phyloP scores from a whole-genome alignment of 148 eudicot genomes.

The Camellia lanceoleosa region DNA sequence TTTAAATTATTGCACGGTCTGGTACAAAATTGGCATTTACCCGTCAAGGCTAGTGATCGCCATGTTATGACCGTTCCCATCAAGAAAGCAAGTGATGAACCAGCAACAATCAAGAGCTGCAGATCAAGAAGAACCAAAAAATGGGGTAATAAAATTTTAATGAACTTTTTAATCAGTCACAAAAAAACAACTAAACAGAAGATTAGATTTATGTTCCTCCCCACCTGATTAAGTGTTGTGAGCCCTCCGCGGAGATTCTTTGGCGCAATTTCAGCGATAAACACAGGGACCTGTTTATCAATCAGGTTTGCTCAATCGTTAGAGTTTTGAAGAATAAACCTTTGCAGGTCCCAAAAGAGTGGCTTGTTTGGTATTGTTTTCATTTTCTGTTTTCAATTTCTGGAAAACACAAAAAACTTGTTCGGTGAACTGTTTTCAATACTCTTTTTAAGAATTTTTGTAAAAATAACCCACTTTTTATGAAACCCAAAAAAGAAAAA shows the following conservation, averaged over 20 bases:
- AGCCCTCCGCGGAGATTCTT: slow-evolving; percentile 78
- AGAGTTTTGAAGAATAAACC: too few relatives aligned
- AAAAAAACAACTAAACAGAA: slow-evolving; percentile 1
- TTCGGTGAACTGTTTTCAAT: too few relatives aligned
- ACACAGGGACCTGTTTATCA: slow-evolving; percentile 61
- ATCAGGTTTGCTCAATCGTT: background rate
- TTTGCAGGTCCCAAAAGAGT: too few relatives aligned
- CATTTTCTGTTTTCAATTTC: too few relatives aligned
- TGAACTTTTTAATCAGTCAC: background rate
- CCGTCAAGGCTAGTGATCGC: slow-evolving; percentile 66
- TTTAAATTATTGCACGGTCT: too few relatives aligned
- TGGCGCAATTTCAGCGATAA: slow-evolving; percentile 80
- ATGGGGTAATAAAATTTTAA: background rate
- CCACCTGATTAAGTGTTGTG: slow-evolving; percentile 70
- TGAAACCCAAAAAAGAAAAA: too few relatives aligned
- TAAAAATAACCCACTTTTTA: too few relatives aligned
- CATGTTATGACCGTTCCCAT: slow-evolving; percentile 66
- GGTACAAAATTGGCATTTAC: slow-evolving; percentile 24
- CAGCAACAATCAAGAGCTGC: slow-evolving; percentile 82
- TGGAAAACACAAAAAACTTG: too few relatives aligned
- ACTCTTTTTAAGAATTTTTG: too few relatives aligned
- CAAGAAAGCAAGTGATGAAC: slow-evolving; percentile 53
- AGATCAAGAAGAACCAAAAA: slow-evolving; percentile 1
- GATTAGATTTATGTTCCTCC: too few relatives aligned
- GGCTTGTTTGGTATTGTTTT: too few relatives aligned